Base-by-base conservation (phyloP, 2,329 filamentous ascomycete species). In the Claviceps purpurea region DNA sequence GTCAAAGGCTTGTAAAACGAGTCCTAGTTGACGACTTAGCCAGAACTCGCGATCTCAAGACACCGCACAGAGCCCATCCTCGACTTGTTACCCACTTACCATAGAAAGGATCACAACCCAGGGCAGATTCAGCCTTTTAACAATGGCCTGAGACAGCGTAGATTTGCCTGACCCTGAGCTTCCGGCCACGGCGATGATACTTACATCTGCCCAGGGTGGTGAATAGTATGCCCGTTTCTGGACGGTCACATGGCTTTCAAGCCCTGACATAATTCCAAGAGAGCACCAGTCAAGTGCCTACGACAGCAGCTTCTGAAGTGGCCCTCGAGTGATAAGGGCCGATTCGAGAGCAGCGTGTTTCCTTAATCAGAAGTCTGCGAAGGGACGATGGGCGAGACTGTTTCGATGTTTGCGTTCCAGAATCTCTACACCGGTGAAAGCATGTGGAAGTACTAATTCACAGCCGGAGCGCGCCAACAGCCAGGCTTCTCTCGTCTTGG, bases 81-180 rank as follows among this genome's bases (percentile, higher is more conserved):
- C 13, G 30, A 3, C 8, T 2, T 20, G 4, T 43, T 7, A 55
- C 47, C 48, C 55, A 64, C 72, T 64, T 76, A 91, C 89, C 85
- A 98, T 97, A 43, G 90, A 95, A 61, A 98, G 70, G 68, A 98
- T 96, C 49, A 96, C 90, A 56, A 98, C 93, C 91, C 93, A 98
- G 52, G 93, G 93, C 57, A 98, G 73, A 69, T 93, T 95, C 61
- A 98, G 73, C 62, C 87, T 84, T 61, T 80, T 84, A 57, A 97
- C 87, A 60, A 98, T 95, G 57, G 91, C 89, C 65, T 94, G 80
- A 37, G 93, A 90, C 51, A 98, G 73, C 6, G 90, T 96, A 6
- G 91, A 96, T 74, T 98, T 98, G 53, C 91, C 70, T 26, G 91
- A 97, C 43, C 93, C 93, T 30, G 91, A 97, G 69, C 88, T 93